A percentile compares a stretch with the other conserved stretches of the same genome.
These are phyloP conservation scores for Globisporangium paroecandrum DNA, from an alignment of 352 stramenopile species.

Conservation along the genomic window DNA sequence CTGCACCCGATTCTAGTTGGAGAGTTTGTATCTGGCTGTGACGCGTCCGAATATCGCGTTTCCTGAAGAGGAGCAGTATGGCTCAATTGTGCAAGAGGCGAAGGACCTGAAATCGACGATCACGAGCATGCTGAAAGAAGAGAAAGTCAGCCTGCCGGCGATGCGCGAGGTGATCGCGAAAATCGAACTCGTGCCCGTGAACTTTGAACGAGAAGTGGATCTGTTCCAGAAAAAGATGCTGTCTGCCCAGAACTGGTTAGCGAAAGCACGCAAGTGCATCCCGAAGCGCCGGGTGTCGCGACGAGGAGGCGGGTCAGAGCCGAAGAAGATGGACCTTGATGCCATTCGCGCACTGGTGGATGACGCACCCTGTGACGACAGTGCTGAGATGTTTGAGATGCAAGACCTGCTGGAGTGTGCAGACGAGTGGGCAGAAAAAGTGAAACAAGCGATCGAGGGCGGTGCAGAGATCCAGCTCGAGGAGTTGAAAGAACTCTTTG, in stretches of 20 bases:
- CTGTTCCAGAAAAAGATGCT: conserved; percentile 85
- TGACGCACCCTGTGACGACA: conserved; percentile 85
- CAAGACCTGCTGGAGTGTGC: conserved; percentile 86
- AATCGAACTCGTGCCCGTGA: conserved; percentile 83
- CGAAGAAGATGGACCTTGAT: conserved; percentile 81
- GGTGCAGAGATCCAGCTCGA: conserved; percentile 63
- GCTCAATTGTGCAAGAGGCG: conserved; percentile 54
- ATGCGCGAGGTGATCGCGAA: conserved; percentile 79
- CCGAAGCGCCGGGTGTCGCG: conserved; percentile 68
- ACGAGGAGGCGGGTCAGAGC: conserved; percentile 40
- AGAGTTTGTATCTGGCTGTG: conserved; percentile 44
- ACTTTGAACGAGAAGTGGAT: conserved; percentile 78
- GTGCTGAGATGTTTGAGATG: conserved; percentile 87
- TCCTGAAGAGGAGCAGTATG: conserved; percentile 47
- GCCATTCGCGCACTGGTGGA: conserved; percentile 78
- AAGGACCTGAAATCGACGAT: conserved; percentile 62
- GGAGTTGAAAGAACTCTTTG: conserved; percentile 70
- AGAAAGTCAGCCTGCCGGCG: conserved; percentile 79
- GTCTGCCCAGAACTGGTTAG: conserved; percentile 78
- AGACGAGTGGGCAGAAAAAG: conserved; percentile 78
- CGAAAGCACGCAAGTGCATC: conserved; percentile 85
- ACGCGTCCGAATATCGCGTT: conserved; percentile 53
- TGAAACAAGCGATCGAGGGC: conserved; percentile 74
- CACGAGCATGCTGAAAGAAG: conserved; percentile 58
- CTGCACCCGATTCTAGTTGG: conserved; percentile 21